These are phyloP conservation scores for Phytophthora foliorum DNA, from an alignment of 352 stramenopile genomes.

Conservation along the genomic window DNA sequence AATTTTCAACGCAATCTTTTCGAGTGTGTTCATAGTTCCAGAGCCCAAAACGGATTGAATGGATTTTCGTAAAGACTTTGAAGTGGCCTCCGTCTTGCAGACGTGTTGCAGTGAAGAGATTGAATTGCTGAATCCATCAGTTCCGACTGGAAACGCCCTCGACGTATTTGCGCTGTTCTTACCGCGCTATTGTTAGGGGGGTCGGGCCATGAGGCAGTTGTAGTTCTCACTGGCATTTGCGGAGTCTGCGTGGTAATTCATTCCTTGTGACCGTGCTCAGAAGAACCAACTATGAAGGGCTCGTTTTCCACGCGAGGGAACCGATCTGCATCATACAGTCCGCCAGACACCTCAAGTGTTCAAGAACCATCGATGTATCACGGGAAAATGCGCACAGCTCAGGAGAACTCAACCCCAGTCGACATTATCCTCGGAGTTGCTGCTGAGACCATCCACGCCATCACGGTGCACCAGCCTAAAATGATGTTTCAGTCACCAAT, in stretches of 20 bases:
- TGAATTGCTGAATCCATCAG: too few species aligned
- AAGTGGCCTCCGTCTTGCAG: background rate
- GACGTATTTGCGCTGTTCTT: constrained; percentile 5
- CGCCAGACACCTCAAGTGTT: constrained; percentile 5
- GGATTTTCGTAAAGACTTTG: constrained; percentile 9
- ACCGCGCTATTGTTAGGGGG: constrained; percentile 26
- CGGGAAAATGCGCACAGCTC: constrained; percentile 50
- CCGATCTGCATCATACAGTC: constrained; percentile 13
- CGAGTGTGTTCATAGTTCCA: constrained; percentile 78
- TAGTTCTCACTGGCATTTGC: background rate
- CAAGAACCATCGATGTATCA: constrained; percentile 52
- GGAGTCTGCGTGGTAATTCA: constrained; percentile 4
- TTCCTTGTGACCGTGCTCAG: background rate
- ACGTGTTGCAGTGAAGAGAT: background rate
- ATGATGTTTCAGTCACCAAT: constrained; percentile 56
- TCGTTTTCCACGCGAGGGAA: constrained; percentile 10
- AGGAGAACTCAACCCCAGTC: constrained; percentile 21
- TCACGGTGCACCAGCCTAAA: constrained; percentile 44
- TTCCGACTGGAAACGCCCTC: constrained; percentile 6
- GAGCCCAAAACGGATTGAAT: constrained; percentile 54
- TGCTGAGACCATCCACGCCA: constrained; percentile 46
- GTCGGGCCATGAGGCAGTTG: constrained; percentile 8
- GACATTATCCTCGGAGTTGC: constrained; percentile 59
- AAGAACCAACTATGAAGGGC: constrained; percentile 18
- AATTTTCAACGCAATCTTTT: constrained; percentile 83